Base-by-base conservation (phyloP, 1,284 basidiomycete species). In the Rugosomyces carneus region DNA sequence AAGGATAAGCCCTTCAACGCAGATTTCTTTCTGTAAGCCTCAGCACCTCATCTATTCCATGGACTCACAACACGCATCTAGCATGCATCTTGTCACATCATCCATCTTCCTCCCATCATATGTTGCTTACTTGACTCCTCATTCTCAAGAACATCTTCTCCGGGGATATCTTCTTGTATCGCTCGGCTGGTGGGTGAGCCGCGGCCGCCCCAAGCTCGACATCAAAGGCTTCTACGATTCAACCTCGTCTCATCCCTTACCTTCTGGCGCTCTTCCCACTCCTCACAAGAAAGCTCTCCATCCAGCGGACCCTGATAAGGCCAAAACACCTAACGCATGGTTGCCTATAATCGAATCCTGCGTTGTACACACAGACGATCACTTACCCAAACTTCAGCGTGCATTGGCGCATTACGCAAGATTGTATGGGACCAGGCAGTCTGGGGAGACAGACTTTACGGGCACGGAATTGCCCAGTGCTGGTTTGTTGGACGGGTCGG, bases 291-390 rank as follows among this genome's bases (percentile, higher is more conserved):
- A 59, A 20, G 62, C 66, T 3, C 63, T 73, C 18, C 64, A 64
- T 7, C 52, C 60, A 0, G 52, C 57, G 1, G 55, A 61, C 5
- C 60, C 64, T 13, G 52, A 51, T 13, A 45, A 58, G 24, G 57
- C 65, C 0, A 56, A 52, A n/a, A 67, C 61, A 1, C 72, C 73
- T 13, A 75, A 80, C 51, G 60, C 71, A 2, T 84, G 80, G 81
- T 63, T 75, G 16, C 67, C 75, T n/a, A 61, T 84, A 44, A 51
- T 80, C 34, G 70, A 76, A 51, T 64, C 66, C 29, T 63, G 71
- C 32, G 53, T 80, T 40, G 57, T 69, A n/a, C 79, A 81, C 51
- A 74, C 75, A 2, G 78, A 84, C 55, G 80, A 84, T 49, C 84
- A 86, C 56, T 57, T 84, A 1, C 69, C 73, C 50, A 85, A 84